Percentiles rank a stretch among this genome's conserved stretches.
These are phyloP conservation scores for Tieghemiomyces parasiticus DNA, from an alignment of 192 early-diverging fungal genomes.

Conservation along the genomic window DNA sequence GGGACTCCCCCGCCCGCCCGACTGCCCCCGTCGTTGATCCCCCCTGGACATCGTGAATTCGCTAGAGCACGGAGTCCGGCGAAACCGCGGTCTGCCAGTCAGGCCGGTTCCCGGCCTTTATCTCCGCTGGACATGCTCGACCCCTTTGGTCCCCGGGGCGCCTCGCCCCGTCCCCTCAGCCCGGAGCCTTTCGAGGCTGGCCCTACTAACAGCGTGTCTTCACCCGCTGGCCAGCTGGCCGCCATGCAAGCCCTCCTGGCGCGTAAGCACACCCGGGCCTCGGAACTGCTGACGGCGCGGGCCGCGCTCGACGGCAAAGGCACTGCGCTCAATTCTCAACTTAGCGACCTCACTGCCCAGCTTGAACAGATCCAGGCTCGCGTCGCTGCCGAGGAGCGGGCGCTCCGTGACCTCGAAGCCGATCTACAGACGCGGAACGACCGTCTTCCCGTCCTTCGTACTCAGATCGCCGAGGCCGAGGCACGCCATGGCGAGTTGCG, in stretches of 20 bases:
- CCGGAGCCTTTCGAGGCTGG: background rate
- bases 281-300: constrained; percentile 3
- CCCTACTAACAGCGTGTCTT: background rate
- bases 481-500: background rate
- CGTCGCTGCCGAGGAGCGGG: background rate
- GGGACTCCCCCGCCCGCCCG: constrained; percentile 34
- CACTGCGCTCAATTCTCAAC: background rate
- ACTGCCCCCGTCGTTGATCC: constrained; percentile 27
- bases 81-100: constrained; percentile 16
- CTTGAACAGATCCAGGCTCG: background rate
- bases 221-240: background rate
- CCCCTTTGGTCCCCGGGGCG: constrained; percentile 1
- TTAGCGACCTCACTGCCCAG: constrained; percentile 1
- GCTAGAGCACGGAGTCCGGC: too few relatives aligned
- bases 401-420: background rate
- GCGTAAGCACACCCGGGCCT: constrained; percentile 7
- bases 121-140: constrained; percentile 2
- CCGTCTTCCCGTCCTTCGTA: background rate
- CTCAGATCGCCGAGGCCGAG: background rate
- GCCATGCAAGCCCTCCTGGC: background rate
- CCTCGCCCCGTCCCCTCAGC: background rate
- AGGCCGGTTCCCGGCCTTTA: background rate
- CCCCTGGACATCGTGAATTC: constrained; percentile 25
- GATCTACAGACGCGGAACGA: background rate
- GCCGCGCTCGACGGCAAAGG: background rate